Evolutionary conservation across 495 filamentous ascomycete species (phyloP), one percentile per base, ranked within the genome.

Genomic region (Neurospora sp.): DNA sequence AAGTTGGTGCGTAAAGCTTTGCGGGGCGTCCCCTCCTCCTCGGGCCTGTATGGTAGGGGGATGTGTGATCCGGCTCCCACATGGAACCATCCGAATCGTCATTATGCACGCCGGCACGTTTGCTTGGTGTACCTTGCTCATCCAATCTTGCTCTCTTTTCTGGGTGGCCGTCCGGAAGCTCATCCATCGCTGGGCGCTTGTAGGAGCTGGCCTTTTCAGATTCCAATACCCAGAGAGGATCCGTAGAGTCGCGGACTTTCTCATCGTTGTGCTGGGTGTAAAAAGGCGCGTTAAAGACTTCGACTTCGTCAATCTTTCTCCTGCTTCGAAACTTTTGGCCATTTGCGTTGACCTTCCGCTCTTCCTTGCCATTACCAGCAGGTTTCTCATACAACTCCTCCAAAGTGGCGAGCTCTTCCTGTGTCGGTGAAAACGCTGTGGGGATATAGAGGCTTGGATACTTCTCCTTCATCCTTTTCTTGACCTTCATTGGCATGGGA

Each of bases 371-470:
- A 9, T 69, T 62, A 5, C 23, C 69, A 6, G 54, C 40, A 14
- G 41, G 69, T 39, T 72, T 75, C 37, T 70, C 73, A 46, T 79
- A 78, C 4, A 77, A 48, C 42, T 81, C 74, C 41, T 79, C 75
- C 70, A 82, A 39, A 5, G 73, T 31, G 18, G 69, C 72, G 27
- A 81, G 76, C 40, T 85, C 84, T 37, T 84, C 79, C 39, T 81
- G 75, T 0, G 78, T 78, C 3, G 81, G 80, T 0, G 82, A 84
- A 70, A 85, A 85, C n/a, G 80, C 78, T 16, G 79, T 73, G 3
- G 84, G 84, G 14, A 86, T 82, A 73, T 82, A 86, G 39, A 83
- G 75, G 42, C 75, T 74, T 11, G 84, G 84, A 69, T 81, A 83
- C 42, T 77, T 78, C 70, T 85, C 83, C 41, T 77, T 80, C 78